Evolutionary conservation across 345 rosid genomes (phyloP).

Genomic region (Erysimum cheiranthoides): DNA sequence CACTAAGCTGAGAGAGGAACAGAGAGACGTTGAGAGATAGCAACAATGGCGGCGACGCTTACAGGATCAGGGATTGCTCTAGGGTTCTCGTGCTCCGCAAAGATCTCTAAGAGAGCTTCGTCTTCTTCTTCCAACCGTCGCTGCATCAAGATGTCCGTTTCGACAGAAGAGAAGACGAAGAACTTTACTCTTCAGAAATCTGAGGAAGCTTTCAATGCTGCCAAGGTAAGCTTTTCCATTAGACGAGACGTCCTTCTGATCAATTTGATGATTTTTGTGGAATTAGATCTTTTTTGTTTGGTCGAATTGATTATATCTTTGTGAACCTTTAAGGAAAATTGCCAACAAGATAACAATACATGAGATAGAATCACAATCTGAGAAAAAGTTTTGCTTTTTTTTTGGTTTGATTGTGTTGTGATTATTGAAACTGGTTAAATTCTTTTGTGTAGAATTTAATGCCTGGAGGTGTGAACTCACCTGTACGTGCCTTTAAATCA

Average conservation of each 20-base stretch:
- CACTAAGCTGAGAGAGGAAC: not conserved
- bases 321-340: not conserved
- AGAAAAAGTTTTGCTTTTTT: not conserved
- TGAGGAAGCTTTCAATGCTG: slow-evolving; percentile 74
- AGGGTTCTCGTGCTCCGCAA: slow-evolving; percentile 51
- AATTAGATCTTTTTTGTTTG: not conserved
- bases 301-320: not conserved
- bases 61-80: slow-evolving; percentile 49
- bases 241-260: too few species aligned
- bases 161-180: slow-evolving; percentile 60
- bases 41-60: slow-evolving; percentile 48
- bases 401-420: not conserved
- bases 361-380: not conserved
- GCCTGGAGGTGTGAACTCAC: slow-evolving; percentile 91
- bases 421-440: not conserved
- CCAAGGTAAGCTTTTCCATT: slow-evolving; percentile 55
- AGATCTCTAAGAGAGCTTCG: slow-evolving; percentile 27
- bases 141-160: slow-evolving; percentile 57
- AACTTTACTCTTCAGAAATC: slow-evolving; percentile 68
- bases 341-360: not conserved
- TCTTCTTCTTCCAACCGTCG: slow-evolving; percentile 37
- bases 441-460: slow-evolving; percentile 59
- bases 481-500: slow-evolving; percentile 87
- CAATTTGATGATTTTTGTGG: not conserved
- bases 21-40: not conserved